Conservation (phyloP, 495 filamentous ascomycete genomes). For the Penicillium maclennaniae region DNA sequence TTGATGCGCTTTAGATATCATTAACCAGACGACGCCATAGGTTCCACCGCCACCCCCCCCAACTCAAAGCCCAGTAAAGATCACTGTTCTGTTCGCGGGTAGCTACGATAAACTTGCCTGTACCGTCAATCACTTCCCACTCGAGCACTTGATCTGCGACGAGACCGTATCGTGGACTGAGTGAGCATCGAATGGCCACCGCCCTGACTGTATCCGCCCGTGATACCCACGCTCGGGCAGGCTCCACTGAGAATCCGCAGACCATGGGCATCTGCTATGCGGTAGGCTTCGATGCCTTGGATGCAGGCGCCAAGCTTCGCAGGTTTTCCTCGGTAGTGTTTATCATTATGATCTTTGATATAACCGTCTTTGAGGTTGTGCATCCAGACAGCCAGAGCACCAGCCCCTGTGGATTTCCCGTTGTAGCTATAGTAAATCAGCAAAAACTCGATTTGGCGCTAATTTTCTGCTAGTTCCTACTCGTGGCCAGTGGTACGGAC, state of each 20-base stretch:
- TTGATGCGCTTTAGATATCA: conserved; percentile 43
- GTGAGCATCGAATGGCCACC: conserved; percentile 58
- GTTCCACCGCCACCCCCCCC: conserved; percentile 65
- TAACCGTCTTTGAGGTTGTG: conserved; percentile 50
- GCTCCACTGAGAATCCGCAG: conserved; percentile 33
- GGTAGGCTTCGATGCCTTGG: conserved; percentile 45
- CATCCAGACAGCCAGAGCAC: conserved; percentile 53
- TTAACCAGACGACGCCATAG: conserved; percentile 57
- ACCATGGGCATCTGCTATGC: conserved; percentile 29
- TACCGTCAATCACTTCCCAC: conserved; percentile 55
- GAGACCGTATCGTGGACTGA: conserved; percentile 52
- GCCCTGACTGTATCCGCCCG: conserved; percentile 57
- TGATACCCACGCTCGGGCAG: conserved; percentile 34
- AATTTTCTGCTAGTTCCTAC: conserved; percentile 26
- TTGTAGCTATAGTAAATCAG: not conserved
- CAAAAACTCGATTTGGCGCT: not conserved
- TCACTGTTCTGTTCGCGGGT: conserved; percentile 54
- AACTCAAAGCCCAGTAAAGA: conserved; percentile 65
- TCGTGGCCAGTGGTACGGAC: conserved; percentile 63
- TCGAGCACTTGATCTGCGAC: conserved; percentile 61
- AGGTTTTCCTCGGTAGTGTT: conserved; percentile 44
- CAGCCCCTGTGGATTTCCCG: conserved; percentile 55
- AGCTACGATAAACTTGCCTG: conserved; percentile 46
- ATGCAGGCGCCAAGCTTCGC: conserved; percentile 54
- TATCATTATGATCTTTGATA: conserved; percentile 32